A percentile compares a stretch with the other conserved stretches of the same genome.
phyloP scores from a whole-genome alignment of 176 grass and related monocot species.

The Phoenix roebelenii region DNA sequence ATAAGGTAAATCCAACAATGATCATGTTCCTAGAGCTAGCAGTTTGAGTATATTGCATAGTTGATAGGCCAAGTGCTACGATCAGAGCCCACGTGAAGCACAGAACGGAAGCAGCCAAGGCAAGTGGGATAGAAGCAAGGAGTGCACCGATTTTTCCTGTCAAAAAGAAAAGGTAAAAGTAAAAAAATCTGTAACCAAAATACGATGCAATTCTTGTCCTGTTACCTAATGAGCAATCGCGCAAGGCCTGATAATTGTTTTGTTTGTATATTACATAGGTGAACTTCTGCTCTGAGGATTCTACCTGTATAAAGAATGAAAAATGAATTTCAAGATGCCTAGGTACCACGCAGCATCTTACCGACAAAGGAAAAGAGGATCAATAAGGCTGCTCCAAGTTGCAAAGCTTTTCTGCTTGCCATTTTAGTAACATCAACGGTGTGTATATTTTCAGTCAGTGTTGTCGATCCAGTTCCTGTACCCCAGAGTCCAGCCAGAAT shows the following conservation, averaged over 20 bases:
- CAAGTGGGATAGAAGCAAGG: constrained; percentile 77
- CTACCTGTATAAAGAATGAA: background rate
- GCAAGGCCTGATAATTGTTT: too few species aligned
- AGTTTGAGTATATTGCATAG: constrained; percentile 81
- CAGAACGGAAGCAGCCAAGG: constrained; percentile 75
- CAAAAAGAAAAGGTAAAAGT: constrained; percentile 6
- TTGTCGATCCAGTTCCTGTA: constrained; percentile 77
- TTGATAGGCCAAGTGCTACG: constrained; percentile 73
- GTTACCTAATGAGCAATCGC: too few species aligned
- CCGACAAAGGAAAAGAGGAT: constrained; percentile 79
- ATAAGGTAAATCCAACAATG: constrained; percentile 96
- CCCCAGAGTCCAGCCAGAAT: constrained; percentile 91
- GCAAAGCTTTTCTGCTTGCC: constrained; percentile 69
- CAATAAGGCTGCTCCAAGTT: constrained; percentile 61
- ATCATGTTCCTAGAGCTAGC: constrained; percentile 98
- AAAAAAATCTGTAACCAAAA: background rate
- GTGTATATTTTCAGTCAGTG: constrained; percentile 86
- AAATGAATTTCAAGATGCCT: background rate
- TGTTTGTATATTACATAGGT: too few species aligned
- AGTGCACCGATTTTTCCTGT: constrained; percentile 94
- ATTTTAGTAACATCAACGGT: constrained; percentile 84
- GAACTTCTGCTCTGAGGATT: too few species aligned
- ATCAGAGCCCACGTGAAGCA: constrained; percentile 93
- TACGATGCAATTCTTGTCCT: too few species aligned
- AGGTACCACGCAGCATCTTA: constrained; percentile 16